Evolutionary conservation across 805 yeast genomes (phyloP).

Genomic region (Ogataea naganishii): DNA sequence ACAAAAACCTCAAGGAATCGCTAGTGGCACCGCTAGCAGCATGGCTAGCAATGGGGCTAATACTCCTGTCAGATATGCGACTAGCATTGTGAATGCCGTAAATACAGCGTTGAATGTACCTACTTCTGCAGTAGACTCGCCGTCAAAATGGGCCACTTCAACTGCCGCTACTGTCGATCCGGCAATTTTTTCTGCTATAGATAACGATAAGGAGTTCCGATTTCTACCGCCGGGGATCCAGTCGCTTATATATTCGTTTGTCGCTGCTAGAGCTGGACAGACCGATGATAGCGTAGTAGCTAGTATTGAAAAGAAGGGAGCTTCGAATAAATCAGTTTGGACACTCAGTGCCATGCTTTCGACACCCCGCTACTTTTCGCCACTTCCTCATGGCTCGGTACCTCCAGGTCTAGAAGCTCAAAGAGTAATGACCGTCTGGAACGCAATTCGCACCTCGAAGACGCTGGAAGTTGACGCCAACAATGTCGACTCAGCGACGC

Average conservation of each 20-base stretch:
- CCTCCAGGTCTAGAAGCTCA: slow-evolving; percentile 26
- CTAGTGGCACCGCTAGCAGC: too few relatives aligned
- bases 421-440: slow-evolving; percentile 24
- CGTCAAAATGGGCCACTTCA: too few relatives aligned
- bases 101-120: too few relatives aligned
- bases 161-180: too few relatives aligned
- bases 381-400: slow-evolving; percentile 14
- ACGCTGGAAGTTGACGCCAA: slow-evolving; percentile 18
- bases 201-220: slow-evolving; percentile 18
- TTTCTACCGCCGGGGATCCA: slow-evolving; percentile 28
- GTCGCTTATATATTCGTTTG: slow-evolving; percentile 20
- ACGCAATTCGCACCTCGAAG: slow-evolving; percentile 13
- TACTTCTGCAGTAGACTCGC: too few relatives aligned
- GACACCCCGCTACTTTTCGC: slow-evolving; percentile 18
- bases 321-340: slow-evolving; percentile 8
- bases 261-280: slow-evolving; percentile 9
- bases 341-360: slow-evolving; percentile 13
- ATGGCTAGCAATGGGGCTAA: too few relatives aligned
- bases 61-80: too few relatives aligned
- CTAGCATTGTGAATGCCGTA: too few relatives aligned
- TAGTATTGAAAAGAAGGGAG: neutral
- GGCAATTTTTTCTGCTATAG: too few relatives aligned
- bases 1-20: slow-evolving; percentile 22
- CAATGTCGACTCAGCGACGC: slow-evolving; percentile 24
- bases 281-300: neutral